Percentiles rank a stretch among this genome's conserved stretches.
phyloP scores from a whole-genome alignment of 805 yeast genomes.

The Candida vaughaniae region DNA sequence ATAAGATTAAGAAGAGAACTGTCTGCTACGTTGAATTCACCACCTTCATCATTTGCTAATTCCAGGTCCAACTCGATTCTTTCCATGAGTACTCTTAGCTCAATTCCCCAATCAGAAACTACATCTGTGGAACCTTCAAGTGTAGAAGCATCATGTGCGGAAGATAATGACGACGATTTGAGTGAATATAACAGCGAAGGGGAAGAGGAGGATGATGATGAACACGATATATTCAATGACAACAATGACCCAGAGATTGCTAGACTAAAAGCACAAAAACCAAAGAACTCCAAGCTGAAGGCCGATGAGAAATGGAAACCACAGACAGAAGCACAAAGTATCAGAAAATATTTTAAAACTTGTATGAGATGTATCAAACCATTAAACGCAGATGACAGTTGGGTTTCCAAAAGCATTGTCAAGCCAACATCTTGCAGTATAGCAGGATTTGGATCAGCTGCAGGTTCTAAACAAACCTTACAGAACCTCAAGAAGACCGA shows the following conservation, averaged over 20 bases:
- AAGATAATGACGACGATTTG: conserved; percentile 7
- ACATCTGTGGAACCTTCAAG: conserved; percentile 5
- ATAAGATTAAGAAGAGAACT: conserved; percentile 16
- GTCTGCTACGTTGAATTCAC: background rate
- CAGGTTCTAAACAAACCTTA: background rate
- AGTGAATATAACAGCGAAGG: conserved; percentile 7
- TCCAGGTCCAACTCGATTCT: conserved; percentile 4
- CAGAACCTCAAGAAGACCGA: conserved; percentile 6
- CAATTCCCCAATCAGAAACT: conserved; percentile 4
- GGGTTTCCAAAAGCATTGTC: conserved; percentile 50
- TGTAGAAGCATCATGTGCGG: conserved; percentile 3
- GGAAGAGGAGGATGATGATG: conserved; percentile 9
- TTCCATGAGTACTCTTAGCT: conserved; percentile 6
- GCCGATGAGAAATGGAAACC: conserved; percentile 50
- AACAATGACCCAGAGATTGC: conserved; percentile 13
- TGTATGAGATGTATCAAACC: conserved; percentile 59
- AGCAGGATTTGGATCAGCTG: background rate
- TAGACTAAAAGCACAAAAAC: conserved; percentile 4
- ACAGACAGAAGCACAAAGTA: conserved; percentile 27
- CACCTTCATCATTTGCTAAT: conserved; percentile 1
- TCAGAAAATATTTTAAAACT: conserved; percentile 44
- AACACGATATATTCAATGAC: conserved; percentile 10
- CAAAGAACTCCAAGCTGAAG: conserved; percentile 6
- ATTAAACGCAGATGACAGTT: conserved; percentile 48
- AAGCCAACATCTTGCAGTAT: conserved; percentile 29